Evolutionary conservation across 192 early-diverging fungal genomes (phyloP), one percentile per base, ranked within the genome.

Genomic region (Coemansia sp.): DNA sequence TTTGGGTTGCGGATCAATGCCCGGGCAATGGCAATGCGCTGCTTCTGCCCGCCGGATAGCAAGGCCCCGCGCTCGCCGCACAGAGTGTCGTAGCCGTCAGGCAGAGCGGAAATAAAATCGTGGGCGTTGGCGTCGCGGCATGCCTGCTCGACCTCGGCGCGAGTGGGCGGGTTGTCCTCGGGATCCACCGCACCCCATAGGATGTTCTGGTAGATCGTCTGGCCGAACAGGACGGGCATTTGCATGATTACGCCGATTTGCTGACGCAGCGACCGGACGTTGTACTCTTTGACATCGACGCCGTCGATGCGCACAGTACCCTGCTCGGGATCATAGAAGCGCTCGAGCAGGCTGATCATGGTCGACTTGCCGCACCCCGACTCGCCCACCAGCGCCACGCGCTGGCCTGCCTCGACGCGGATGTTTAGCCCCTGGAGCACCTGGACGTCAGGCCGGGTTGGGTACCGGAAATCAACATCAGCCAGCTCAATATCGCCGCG

Each of bases 21-120:
- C 29, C 93, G 81, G 10, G 93, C 92, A 77, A 98, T 96, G 44
- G 92, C 90, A 58, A 95, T 90, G 51, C 94, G 85, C 58, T 94
- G 95, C 67, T 94, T 94, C 64, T 98, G 94, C 12, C 94, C 94
- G 43, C 93, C 94, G 18, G 87, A 90, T 5, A 98, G 52, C 65
- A 82, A 58, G 38, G 86, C 77, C 4, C 84, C 87, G 36, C 79
- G 70, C 65, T 96, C 92, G 41, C 95, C 95, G 16, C 93, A 89
- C 44, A 83, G 47, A 1, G 93, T 94, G 56, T 94, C 85, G 75
- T 94, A 91, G 26, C 84, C 82, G 13, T 88, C 63, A 17, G 86
- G 86, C 17, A 89, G 66, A 20, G 76, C 66, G 46, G 57, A 57
- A 41, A 91, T 88, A 55, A 91, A 91, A 22, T 80, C 80, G 47